Evolutionary conservation across 2,329 filamentous ascomycete genomes (phyloP).

Genomic region (Phialophora chinensis): DNA sequence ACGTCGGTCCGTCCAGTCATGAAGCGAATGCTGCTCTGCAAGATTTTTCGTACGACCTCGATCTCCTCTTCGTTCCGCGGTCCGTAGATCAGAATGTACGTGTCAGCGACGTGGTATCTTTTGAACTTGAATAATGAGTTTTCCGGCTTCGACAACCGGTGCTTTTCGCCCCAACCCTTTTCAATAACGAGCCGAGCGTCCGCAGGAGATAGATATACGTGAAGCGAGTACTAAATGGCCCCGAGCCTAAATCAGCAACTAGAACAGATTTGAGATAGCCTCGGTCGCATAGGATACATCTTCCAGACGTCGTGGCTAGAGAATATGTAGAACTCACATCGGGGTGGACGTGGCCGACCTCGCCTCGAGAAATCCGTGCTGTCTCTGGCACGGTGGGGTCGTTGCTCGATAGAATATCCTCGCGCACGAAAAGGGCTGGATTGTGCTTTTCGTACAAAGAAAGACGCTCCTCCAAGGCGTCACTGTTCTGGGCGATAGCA

Average conservation of each 20-base stretch:
- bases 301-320: neutral
- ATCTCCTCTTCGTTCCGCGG: constrained; percentile 73
- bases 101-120: constrained; percentile 10
- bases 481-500: constrained; percentile 40
- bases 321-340: constrained; percentile 53
- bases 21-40: constrained; percentile 19
- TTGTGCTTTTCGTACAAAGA: constrained; percentile 24
- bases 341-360: constrained; percentile 79
- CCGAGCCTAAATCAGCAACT: neutral
- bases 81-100: constrained; percentile 75
- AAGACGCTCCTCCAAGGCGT: constrained; percentile 11
- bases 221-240: constrained; percentile 64
- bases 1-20: constrained; percentile 15
- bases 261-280: neutral
- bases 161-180: constrained; percentile 77
- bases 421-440: constrained; percentile 17
- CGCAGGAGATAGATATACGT: constrained; percentile 78
- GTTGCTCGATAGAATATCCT: constrained; percentile 50
- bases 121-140: constrained; percentile 65
- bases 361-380: constrained; percentile 59
- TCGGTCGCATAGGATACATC: neutral
- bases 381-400: constrained; percentile 60
- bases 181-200: constrained; percentile 76
- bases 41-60: constrained; percentile 56
- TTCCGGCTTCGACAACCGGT: constrained; percentile 59